Evolutionary conservation across 805 yeast genomes (phyloP).

Genomic region (Candida multigemmis): DNA sequence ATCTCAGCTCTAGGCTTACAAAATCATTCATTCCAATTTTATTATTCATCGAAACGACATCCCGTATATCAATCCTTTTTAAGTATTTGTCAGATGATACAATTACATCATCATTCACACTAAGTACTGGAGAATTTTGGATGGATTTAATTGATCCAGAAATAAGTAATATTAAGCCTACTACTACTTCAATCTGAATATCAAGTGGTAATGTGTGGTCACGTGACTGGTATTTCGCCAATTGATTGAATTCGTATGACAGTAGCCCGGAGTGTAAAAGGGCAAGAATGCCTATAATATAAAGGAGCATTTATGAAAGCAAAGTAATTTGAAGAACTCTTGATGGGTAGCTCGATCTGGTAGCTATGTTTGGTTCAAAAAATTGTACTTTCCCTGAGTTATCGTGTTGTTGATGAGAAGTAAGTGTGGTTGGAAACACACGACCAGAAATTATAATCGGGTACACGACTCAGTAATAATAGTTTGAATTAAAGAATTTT

Average conservation of each 20-base stretch:
- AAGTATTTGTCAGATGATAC: conserved; percentile 22
- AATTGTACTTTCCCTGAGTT: too few relatives aligned
- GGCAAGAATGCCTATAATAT: conserved; percentile 8
- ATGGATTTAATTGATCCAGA: conserved; percentile 28
- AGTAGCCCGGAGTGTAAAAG: conserved; percentile 46
- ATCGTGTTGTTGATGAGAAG: too few relatives aligned
- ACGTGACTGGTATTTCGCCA: conserved; percentile 7
- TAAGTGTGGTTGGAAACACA: too few relatives aligned
- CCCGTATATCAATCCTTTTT: conserved; percentile 35
- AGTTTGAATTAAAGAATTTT: too few relatives aligned
- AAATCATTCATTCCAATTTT: conserved; percentile 38
- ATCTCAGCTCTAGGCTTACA: conserved; percentile 39
- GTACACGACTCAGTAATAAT: too few relatives aligned
- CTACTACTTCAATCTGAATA: conserved; percentile 39
- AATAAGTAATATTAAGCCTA: conserved; percentile 37
- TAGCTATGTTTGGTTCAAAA: too few relatives aligned
- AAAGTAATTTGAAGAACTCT: too few relatives aligned
- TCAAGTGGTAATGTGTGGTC: conserved; percentile 30
- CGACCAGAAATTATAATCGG: too few relatives aligned
- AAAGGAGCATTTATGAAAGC: too few relatives aligned
- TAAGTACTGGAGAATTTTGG: conserved; percentile 10
- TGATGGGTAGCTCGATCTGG: too few relatives aligned
- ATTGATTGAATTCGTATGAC: conserved; percentile 41
- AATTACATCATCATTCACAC: conserved; percentile 17
- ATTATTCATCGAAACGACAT: conserved; percentile 41